These are phyloP conservation scores for Hyphopichia pseudoburtonii DNA, from an alignment of 1,139 yeast genomes.

Conservation along the genomic window DNA sequence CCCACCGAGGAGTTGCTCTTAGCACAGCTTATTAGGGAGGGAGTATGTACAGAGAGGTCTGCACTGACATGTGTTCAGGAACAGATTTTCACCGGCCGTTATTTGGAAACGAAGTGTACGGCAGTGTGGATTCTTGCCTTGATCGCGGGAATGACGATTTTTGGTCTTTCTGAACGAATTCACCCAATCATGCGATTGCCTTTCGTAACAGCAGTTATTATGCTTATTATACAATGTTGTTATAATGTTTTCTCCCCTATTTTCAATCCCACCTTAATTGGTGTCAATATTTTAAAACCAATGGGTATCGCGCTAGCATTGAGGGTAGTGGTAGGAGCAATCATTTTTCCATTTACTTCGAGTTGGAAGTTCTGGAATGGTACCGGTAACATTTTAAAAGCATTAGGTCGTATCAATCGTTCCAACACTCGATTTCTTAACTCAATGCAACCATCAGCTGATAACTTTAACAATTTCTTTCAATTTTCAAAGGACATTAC, in stretches of 20 bases:
- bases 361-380: conserved; percentile 23
- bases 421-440: conserved; percentile 25
- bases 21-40: conserved; percentile 22
- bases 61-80: conserved; percentile 19
- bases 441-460: conserved; percentile 30
- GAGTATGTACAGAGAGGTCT: conserved; percentile 24
- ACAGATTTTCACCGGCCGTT: conserved; percentile 29
- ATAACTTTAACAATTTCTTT: conserved; percentile 22
- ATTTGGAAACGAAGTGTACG: conserved; percentile 24
- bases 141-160: conserved; percentile 21
- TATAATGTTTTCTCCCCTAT: conserved; percentile 29
- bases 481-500: conserved; percentile 20
- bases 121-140: conserved; percentile 28
- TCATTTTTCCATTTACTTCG: conserved; percentile 35
- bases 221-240: conserved; percentile 22
- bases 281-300: conserved; percentile 22
- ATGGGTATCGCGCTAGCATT: conserved; percentile 25
- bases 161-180: conserved; percentile 23
- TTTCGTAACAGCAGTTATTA: conserved; percentile 24
- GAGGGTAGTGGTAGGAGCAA: conserved; percentile 16
- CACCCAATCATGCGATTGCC: conserved; percentile 21
- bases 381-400: conserved; percentile 14
- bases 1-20: conserved; percentile 21
- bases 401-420: conserved; percentile 15
- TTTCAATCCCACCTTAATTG: conserved; percentile 23